A percentile compares a stretch with the other conserved stretches of the same genome.
These are phyloP conservation scores for Phialocephala subalpina DNA, from an alignment of 2,329 filamentous ascomycete species.

Conservation along the genomic window DNA sequence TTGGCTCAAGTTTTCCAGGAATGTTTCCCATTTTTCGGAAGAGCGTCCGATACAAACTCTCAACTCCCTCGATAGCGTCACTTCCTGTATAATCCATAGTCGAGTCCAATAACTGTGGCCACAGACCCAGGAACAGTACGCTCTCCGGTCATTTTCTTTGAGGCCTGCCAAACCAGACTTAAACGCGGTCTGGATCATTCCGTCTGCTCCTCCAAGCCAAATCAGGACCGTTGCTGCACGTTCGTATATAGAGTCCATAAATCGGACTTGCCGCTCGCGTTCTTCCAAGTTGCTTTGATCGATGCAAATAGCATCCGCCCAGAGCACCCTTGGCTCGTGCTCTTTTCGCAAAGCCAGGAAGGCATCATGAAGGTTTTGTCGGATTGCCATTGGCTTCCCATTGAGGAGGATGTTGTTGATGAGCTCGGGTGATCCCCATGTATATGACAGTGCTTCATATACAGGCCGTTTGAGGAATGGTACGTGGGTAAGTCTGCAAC, in stretches of 20 bases:
- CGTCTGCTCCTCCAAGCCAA: constrained; percentile 31
- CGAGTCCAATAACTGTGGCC: neutral
- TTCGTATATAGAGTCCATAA: constrained; percentile 36
- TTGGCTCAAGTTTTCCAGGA: neutral
- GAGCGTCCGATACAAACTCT: constrained; percentile 10
- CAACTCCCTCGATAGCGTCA: constrained; percentile 8
- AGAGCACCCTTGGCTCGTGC: constrained; percentile 10
- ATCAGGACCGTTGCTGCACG: constrained; percentile 27
- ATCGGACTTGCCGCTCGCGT: constrained; percentile 29
- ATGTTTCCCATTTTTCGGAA: neutral
- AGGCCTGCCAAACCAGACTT: neutral
- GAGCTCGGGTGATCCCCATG: constrained; percentile 15
- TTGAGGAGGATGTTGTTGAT: constrained; percentile 5
- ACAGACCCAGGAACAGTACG: neutral
- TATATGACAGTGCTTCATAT: constrained; percentile 28
- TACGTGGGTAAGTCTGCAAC: neutral
- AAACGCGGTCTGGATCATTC: neutral
- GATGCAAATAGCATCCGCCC: constrained; percentile 34
- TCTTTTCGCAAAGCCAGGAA: constrained; percentile 11
- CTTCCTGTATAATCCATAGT: constrained; percentile 21
- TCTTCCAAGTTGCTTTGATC: constrained; percentile 32
- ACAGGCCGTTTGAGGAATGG: constrained; percentile 10
- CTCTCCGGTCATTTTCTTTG: neutral
- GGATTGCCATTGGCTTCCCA: constrained; percentile 6
- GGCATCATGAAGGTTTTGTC: constrained; percentile 17